Evolutionary conservation across 352 stramenopile species (phyloP).

Genomic region (Aphanomyces cochlioides): DNA sequence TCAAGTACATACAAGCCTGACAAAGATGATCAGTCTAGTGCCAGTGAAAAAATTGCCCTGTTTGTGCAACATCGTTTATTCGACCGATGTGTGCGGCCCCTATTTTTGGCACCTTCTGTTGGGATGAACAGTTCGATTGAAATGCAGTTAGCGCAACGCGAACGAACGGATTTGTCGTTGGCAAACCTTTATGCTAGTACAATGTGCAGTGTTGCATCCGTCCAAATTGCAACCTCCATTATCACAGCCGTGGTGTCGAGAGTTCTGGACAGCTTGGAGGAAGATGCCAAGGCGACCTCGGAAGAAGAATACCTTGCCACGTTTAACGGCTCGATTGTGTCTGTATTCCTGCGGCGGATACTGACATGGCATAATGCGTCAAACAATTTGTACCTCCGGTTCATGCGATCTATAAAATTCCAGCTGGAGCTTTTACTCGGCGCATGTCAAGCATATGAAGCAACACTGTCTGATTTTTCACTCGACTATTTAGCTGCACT

Average conservation of each 20-base stretch:
- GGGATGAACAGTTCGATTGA: not conserved
- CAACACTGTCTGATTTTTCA: constrained; percentile 28
- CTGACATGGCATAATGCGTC: constrained; percentile 7
- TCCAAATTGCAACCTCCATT: constrained; percentile 44
- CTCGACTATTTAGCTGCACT: constrained; percentile 51
- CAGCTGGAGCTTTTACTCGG: constrained; percentile 75
- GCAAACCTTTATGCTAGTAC: constrained; percentile 79
- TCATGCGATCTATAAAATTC: constrained; percentile 80
- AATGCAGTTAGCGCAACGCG: constrained; percentile 50
- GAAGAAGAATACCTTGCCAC: constrained; percentile 57
- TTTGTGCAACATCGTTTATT: constrained; percentile 19
- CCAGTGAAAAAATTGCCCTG: constrained; percentile 25
- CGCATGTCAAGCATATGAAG: constrained; percentile 52
- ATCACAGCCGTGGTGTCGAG: constrained; percentile 83
- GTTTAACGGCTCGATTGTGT: constrained; percentile 64
- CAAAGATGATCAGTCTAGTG: constrained; percentile 42
- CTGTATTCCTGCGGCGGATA: constrained; percentile 54
- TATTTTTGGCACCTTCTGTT: constrained; percentile 9
- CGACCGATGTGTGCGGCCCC: constrained; percentile 1
- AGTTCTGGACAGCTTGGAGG: constrained; percentile 74
- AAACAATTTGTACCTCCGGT: constrained; percentile 38
- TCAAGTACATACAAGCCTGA: constrained; percentile 10
- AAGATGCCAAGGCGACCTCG: constrained; percentile 64
- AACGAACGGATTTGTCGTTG: constrained; percentile 60
- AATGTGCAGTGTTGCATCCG: constrained; percentile 37